Conservation (phyloP, 768 basidiomycete genomes). For the Chiua virens region DNA sequence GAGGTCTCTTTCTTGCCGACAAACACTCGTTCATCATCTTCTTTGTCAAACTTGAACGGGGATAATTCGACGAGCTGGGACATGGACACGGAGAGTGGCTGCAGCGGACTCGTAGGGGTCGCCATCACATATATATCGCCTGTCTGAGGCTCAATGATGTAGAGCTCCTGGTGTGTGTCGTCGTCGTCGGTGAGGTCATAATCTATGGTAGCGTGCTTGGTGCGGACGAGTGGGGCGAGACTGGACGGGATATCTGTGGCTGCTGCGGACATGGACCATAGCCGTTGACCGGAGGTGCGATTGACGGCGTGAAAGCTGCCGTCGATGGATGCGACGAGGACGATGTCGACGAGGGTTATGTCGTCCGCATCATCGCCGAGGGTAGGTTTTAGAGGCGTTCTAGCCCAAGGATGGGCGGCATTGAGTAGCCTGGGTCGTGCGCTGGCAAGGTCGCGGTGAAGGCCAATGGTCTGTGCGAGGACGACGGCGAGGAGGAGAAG, state of each 20-base stretch:
- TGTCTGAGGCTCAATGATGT: constrained; percentile 93
- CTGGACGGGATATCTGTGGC: constrained; percentile 48
- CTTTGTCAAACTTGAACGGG: constrained; percentile 67
- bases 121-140: constrained; percentile 90
- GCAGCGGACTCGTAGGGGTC: constrained; percentile 64
- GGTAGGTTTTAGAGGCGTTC: constrained; percentile 6
- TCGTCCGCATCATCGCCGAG: constrained; percentile 35
- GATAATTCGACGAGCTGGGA: constrained; percentile 89
- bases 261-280: constrained; percentile 87
- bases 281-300: constrained; percentile 71
- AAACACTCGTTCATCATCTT: constrained; percentile 69
- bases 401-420: constrained; percentile 15
- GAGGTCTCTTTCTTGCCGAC: constrained; percentile 92
- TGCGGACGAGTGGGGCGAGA: constrained; percentile 73
- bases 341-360: constrained; percentile 72
- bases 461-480: constrained; percentile 33
- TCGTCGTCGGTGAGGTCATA: constrained; percentile 58
- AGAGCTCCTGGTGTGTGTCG: constrained; percentile 61
- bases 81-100: constrained; percentile 90
- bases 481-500: constrained; percentile 27
- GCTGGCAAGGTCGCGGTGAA: constrained; percentile 29
- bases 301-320: constrained; percentile 95
- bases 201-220: constrained; percentile 58
- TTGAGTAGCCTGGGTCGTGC: background rate
- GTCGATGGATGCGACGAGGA: constrained; percentile 91